phyloP scores from a whole-genome alignment of 805 yeast species.

The Pichia deserticola region DNA sequence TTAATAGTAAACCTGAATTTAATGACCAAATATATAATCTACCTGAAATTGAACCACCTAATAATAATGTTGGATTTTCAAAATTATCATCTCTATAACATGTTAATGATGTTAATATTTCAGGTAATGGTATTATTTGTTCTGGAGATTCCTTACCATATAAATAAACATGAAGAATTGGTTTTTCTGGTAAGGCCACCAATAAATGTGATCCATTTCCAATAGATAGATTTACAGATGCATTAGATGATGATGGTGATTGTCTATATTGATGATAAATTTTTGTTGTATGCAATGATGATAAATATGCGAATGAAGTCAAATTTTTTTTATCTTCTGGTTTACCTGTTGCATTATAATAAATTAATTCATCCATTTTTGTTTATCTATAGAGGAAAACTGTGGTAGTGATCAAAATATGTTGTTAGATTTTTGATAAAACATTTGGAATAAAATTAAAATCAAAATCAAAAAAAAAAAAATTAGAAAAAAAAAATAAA shows the following conservation, averaged over 20 bases:
- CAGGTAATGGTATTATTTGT: conserved; percentile 81
- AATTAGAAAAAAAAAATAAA: too few relatives aligned
- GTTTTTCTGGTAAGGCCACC: conserved; percentile 62
- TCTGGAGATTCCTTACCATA: conserved; percentile 66
- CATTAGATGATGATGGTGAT: conserved; percentile 40
- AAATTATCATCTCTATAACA: conserved; percentile 14
- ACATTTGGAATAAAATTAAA: too few relatives aligned
- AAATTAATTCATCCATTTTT: conserved; percentile 44
- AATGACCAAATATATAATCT: conserved; percentile 81
- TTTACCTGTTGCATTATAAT: conserved; percentile 40
- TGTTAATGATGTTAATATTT: conserved; percentile 53
- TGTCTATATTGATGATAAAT: conserved; percentile 45
- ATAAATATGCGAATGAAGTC: conserved; percentile 31
- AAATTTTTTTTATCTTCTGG: conserved; percentile 31
- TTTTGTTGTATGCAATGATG: conserved; percentile 41
- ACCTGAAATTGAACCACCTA: conserved; percentile 72
- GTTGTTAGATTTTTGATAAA: too few relatives aligned
- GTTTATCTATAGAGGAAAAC: neutral
- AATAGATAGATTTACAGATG: conserved; percentile 39
- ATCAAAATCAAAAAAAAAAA: too few relatives aligned
- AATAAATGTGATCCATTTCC: conserved; percentile 47
- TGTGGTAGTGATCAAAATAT: neutral
- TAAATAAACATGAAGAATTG: conserved; percentile 65
- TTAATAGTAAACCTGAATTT: conserved; percentile 62
- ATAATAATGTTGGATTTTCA: conserved; percentile 43